phyloP scores from a whole-genome alignment of 352 stramenopile species.

The Phytophthora constricta region DNA sequence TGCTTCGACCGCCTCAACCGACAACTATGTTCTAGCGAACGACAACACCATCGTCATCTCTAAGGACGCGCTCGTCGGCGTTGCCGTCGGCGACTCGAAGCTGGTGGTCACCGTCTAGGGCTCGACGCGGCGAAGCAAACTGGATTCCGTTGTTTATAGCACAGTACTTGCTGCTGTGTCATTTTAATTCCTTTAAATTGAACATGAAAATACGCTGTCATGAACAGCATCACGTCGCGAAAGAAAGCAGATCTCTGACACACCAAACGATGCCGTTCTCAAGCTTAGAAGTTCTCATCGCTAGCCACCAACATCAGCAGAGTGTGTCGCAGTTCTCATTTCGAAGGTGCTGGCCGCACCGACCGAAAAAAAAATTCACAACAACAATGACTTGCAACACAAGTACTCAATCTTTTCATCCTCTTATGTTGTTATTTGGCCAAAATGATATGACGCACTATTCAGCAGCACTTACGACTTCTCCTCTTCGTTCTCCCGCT shows the following conservation, averaged over 20 bases:
- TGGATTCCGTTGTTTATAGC: constrained; percentile 24
- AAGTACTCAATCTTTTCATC: constrained; percentile 14
- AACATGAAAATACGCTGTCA: not conserved
- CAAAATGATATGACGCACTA: not conserved
- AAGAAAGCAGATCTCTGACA: too few species aligned
- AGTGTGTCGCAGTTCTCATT: not conserved
- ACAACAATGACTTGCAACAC: too few species aligned
- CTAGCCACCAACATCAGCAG: too few species aligned
- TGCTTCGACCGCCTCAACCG: constrained; percentile 49
- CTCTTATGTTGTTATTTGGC: not conserved
- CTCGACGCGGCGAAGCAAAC: not conserved
- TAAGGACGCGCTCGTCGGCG: constrained; percentile 75
- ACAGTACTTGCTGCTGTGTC: not conserved
- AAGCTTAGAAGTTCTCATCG: not conserved
- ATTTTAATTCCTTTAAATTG: not conserved
- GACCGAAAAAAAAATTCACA: constrained; percentile 2
- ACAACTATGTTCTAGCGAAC: constrained; percentile 68
- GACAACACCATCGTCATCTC: constrained; percentile 80
- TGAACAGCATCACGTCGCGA: too few species aligned
- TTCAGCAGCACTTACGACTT: constrained; percentile 14
- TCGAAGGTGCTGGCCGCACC: not conserved
- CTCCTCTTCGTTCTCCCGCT: constrained; percentile 21
- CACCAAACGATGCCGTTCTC: too few species aligned
- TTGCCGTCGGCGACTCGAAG: constrained; percentile 67
- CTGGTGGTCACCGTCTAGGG: constrained; percentile 61